Evolutionary conservation across 495 filamentous ascomycete genomes (phyloP).

Genomic region (Hypoxylon fuscum): DNA sequence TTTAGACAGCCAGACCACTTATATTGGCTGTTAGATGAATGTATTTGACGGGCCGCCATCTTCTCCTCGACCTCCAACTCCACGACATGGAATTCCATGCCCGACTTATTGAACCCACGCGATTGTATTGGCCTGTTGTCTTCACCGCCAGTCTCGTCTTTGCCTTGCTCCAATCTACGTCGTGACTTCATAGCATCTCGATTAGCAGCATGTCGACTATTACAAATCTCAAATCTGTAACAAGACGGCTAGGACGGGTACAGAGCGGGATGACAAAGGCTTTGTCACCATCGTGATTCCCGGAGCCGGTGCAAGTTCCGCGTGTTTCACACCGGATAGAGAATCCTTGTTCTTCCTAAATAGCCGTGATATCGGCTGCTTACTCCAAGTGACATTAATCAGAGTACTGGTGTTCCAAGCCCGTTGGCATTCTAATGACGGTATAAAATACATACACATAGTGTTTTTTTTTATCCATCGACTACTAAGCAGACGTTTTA

Average conservation of each 20-base stretch:
- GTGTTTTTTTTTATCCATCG: no score
- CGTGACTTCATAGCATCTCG: neutral
- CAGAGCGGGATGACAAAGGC: neutral
- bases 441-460: no score
- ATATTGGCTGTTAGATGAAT: constrained; percentile 6
- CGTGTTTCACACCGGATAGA: no score
- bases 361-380: no score
- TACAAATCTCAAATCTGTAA: neutral
- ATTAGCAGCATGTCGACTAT: neutral
- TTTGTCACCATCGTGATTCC: neutral
- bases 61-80: constrained; percentile 4
- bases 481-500: no score
- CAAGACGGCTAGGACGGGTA: neutral
- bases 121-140: neutral
- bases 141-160: constrained; percentile 13
- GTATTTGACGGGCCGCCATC: neutral
- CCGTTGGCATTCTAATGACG: no score
- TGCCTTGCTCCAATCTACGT: neutral
- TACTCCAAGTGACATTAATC: no score
- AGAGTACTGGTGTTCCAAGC: no score
- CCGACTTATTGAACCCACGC: neutral
- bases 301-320: no score
- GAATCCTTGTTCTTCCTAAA: no score
- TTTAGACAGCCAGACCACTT: constrained; percentile 4
- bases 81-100: neutral